phyloP scores from a whole-genome alignment of 805 yeast genomes.

The Kazachstania psychrophila region DNA sequence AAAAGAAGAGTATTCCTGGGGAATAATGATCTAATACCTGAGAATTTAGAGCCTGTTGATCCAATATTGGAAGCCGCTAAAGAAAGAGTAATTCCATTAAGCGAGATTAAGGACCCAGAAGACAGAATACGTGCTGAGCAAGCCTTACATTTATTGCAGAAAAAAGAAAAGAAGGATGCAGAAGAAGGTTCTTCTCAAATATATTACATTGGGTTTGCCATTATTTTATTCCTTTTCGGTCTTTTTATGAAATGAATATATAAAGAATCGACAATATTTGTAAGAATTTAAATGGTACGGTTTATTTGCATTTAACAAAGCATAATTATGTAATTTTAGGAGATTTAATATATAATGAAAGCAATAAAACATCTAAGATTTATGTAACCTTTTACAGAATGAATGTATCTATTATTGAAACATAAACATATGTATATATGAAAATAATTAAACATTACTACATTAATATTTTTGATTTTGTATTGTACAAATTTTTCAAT shows the following conservation, averaged over 20 bases:
- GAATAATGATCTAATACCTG: constrained; percentile 4
- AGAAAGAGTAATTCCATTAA: constrained; percentile 28
- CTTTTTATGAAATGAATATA: constrained; percentile 23
- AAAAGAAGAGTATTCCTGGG: constrained; percentile 13
- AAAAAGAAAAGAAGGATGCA: constrained; percentile 5
- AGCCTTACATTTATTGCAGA: constrained; percentile 14
- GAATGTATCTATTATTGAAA: no score
- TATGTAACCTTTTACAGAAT: no score
- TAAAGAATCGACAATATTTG: no score
- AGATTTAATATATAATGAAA: no score
- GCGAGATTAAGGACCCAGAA: constrained; percentile 51
- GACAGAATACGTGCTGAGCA: constrained; percentile 50
- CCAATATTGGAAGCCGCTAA: constrained; percentile 25
- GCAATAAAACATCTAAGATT: no score
- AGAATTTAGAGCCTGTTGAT: constrained; percentile 9
- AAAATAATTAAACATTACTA: no score
- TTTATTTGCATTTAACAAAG: background rate
- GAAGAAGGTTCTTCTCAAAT: constrained; percentile 7
- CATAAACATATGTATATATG: no score
- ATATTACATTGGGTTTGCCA: constrained; percentile 29
- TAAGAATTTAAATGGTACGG: background rate
- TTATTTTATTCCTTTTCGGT: constrained; percentile 27
- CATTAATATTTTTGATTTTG: background rate
- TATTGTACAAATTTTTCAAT: background rate
- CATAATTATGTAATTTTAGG: no score